Base-by-base conservation (phyloP, 1,284 basidiomycete species). In the Cryptococcus sp. region DNA sequence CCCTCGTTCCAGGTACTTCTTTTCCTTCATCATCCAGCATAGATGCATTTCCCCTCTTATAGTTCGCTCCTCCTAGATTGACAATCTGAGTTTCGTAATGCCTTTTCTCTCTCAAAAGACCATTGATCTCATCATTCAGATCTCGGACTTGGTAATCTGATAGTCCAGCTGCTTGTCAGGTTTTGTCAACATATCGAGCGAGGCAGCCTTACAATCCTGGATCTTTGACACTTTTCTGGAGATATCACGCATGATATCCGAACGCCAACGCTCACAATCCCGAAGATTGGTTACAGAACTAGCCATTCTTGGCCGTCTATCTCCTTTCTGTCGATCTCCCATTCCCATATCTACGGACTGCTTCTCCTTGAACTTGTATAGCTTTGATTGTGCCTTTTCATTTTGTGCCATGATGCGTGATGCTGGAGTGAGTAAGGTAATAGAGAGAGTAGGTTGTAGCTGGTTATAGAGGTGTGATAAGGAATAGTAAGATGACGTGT, bases 41-140 rank as follows among this genome's bases (percentile, higher is more conserved):
- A 46, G 86, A 84, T 4, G 88, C 85, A 25, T 76, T 70, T 66
- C 89, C 93, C 46, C 93, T 79, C 66, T 89, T 82, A 70, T 98
- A 98, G 69, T 98, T 98, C 23, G 94, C 96, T 53, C 94, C 96
- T 48, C 94, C 96, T 1, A 98, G 78, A 14, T 86, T 84, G 21
- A 98, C 84, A 48, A 98, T 97, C 73, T 98, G 93, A 62, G 91
- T 92, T 79, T 98, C 94, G 90, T 92, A 99, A 73, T 96, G 91
- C 31, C 86, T 77, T 76, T 98, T 98, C 75, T 99, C 94, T 31
- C 94, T 82, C 79, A 98, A 78, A 10, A 97, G 79, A 69, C 87
- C 90, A 79, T 99, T 99, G 67, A 99, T 98, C 71, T 98, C 92
- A 73, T 99, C 94, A 70, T 98, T 99, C 42, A 96, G 72, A 73